Evolutionary conservation across 768 basidiomycete species (phyloP).

Genomic region (Scleroderma bovista): DNA sequence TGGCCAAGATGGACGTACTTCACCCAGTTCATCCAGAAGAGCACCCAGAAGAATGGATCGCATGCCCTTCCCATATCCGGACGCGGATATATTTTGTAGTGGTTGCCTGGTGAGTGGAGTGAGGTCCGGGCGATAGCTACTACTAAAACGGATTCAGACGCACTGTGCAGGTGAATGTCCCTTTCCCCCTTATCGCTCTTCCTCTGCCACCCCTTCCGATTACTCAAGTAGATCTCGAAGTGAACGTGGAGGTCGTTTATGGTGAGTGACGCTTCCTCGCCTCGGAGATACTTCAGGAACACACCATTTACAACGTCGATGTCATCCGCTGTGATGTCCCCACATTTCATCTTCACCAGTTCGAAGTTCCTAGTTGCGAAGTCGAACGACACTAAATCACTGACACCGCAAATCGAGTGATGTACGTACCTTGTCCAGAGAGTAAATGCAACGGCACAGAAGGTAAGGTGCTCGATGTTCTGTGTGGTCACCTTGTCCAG

Average conservation of each 20-base stretch:
- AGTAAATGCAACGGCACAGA: background rate
- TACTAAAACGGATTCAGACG: background rate
- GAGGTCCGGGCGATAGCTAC: background rate
- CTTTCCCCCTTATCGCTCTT: conserved; percentile 22
- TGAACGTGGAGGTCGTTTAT: conserved; percentile 8
- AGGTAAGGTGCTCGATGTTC: background rate
- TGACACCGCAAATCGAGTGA: too few relatives aligned
- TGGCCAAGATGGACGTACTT: background rate
- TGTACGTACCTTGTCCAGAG: background rate
- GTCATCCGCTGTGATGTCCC: conserved; percentile 12
- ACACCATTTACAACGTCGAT: background rate
- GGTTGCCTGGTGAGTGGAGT: background rate
- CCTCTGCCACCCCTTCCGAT: conserved; percentile 17
- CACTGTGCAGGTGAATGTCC: conserved; percentile 13
- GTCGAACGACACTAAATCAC: background rate
- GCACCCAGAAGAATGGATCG: background rate
- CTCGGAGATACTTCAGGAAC: conserved; percentile 1
- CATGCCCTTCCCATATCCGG: background rate
- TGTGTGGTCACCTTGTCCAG: background rate
- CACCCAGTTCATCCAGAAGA: conserved; percentile 3
- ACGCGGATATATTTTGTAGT: background rate
- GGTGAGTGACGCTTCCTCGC: background rate
- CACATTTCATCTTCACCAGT: conserved; percentile 17
- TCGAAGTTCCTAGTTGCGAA: conserved; percentile 26
- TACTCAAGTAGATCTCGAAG: conserved; percentile 17